Conservation (phyloP, 805 yeast genomes). For the Candida alai region DNA sequence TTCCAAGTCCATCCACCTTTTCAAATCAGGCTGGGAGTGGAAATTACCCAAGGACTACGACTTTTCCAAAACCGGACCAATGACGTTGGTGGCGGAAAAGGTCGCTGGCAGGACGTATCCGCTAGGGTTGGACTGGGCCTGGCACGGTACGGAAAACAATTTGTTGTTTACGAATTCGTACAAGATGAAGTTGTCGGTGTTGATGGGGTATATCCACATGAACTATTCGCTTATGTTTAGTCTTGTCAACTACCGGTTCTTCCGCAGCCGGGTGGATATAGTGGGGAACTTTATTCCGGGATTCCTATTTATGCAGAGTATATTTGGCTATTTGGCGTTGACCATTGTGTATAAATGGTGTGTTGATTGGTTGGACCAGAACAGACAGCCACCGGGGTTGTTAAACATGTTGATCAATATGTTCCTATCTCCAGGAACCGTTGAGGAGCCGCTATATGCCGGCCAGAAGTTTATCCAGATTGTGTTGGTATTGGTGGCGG, state of each 20-base stretch:
- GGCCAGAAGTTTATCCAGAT: constrained; percentile 65
- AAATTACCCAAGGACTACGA: constrained; percentile 63
- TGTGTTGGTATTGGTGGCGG: constrained; percentile 52
- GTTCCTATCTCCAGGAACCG: constrained; percentile 69
- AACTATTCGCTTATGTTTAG: constrained; percentile 65
- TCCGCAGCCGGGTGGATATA: constrained; percentile 59
- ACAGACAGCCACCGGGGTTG: constrained; percentile 64
- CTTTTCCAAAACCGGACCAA: constrained; percentile 57
- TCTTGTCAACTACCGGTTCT: constrained; percentile 57
- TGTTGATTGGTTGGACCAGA: constrained; percentile 63
- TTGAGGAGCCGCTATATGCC: constrained; percentile 61
- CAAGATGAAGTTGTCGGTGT: constrained; percentile 71
- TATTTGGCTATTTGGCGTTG: constrained; percentile 67
- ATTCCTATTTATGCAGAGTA: constrained; percentile 68
- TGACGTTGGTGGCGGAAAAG: constrained; percentile 43
- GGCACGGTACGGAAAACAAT: constrained; percentile 81
- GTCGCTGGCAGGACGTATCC: constrained; percentile 47
- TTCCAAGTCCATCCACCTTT: constrained; percentile 65
- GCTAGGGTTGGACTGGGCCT: constrained; percentile 65
- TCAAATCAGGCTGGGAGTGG: constrained; percentile 71
- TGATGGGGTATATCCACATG: constrained; percentile 77
- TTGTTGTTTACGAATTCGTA: constrained; percentile 67
- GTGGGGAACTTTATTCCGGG: constrained; percentile 75
- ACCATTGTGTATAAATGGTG: constrained; percentile 72
- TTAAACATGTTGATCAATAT: constrained; percentile 72